Base-by-base conservation (phyloP, 2,329 filamentous ascomycete genomes). In the Bipolaris bicolor region DNA sequence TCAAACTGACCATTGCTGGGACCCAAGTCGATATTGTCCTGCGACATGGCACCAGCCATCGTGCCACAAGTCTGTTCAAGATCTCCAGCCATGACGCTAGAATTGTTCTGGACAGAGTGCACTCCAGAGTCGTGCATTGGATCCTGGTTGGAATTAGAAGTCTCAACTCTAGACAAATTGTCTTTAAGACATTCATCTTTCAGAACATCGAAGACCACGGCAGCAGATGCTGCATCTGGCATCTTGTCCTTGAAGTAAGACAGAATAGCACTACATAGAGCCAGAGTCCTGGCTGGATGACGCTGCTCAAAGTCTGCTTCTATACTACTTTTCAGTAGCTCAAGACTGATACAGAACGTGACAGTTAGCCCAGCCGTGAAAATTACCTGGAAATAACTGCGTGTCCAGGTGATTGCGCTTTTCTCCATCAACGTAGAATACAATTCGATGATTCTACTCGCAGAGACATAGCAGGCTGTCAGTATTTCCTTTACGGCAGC, bases 331-430 rank as follows among this genome's bases (percentile, higher is more conserved):
- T 6, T 68, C 52, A 49, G 67, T 67, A 55, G 69, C 75, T 59
- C 57, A 4, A 65, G 26, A 20, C 49, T 57, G 7, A 5, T 71
- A 76, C 63, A 68, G 39, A 58, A 66, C 10, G 53, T 65, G 13
- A 67, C 54, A 2, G 65, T 63, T 0, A 82, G 55, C 0, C 79
- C 80, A 2, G 79, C 79, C 0, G 79, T 79, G 45, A 82, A 82
- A 2, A 82, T 75, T 45, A 78, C 76, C 49, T 82, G 80, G 24
- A 82, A 82, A 57, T 82, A 82, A 44, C 77, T 80, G n/a, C 80
- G 68, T 0, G 80, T 81, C 52, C 77, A 79, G 0, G 77, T 80
- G 34, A 81, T 78, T 11, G 72, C 67, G 2, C 67, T 68, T 2
- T 67, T 66, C 3, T 74, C 63, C 34, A 72, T 77, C 15, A 82